phyloP scores from a whole-genome alignment of 1,284 basidiomycete species.

The Ustilago sp. region DNA sequence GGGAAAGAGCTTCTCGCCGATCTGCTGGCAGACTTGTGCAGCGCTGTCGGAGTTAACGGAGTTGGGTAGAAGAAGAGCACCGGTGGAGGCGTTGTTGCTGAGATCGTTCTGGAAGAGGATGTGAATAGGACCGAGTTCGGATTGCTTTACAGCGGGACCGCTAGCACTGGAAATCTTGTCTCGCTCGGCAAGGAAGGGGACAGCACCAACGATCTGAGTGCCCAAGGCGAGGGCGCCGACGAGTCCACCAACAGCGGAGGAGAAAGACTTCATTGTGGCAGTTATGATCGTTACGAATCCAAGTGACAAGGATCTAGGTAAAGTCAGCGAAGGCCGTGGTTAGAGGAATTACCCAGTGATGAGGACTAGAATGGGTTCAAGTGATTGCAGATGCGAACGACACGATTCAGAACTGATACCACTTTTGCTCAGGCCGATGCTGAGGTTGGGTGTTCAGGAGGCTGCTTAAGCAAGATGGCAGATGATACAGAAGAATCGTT shows the following conservation, averaged over 20 bases:
- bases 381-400: too few relatives aligned
- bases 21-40: slow-evolving; percentile 33
- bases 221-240: slow-evolving; percentile 22
- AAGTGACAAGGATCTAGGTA: background rate
- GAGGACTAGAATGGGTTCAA: background rate
- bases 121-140: slow-evolving; percentile 38
- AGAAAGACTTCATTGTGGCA: slow-evolving; percentile 18
- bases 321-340: background rate
- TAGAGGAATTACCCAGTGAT: background rate
- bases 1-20: slow-evolving; percentile 53
- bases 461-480: background rate
- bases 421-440: too few relatives aligned
- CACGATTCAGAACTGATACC: too few relatives aligned
- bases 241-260: slow-evolving; percentile 11
- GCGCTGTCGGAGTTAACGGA: slow-evolving; percentile 31
- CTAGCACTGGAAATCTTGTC: background rate
- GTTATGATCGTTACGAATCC: background rate
- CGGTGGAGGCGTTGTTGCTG: slow-evolving; percentile 37
- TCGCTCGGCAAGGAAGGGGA: slow-evolving; percentile 10
- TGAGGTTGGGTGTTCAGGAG: too few relatives aligned
- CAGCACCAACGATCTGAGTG: slow-evolving; percentile 11
- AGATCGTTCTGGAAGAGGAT: slow-evolving; percentile 62
- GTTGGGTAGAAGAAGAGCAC: slow-evolving; percentile 49
- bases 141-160: slow-evolving; percentile 11
- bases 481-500: background rate